Evolutionary conservation across 169 alveolate genomes (phyloP), one percentile per base, ranked within the genome.

Genomic region (Pseudocohnilembus persalinus): DNA sequence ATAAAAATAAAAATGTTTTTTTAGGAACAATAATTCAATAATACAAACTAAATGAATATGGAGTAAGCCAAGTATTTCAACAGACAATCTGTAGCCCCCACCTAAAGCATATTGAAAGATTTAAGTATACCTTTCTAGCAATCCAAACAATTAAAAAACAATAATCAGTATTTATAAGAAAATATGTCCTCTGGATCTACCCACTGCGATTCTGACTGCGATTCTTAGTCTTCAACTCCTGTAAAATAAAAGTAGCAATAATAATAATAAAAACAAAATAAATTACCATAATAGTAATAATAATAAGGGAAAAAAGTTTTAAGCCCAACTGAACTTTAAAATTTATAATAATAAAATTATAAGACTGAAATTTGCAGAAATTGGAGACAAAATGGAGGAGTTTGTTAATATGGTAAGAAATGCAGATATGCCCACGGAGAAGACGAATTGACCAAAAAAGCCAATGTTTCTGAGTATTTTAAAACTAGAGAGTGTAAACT

Each of bases 341-440:
- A 77, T 24, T 80, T 77, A 0, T 90, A 93, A 64, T 90, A 90
- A 72, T 90, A 92, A 26, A 94, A 94, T 75, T 93, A 92, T 78
- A 94, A 94, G 81, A 94, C 96, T 6, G 97, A 94, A 88, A 72
- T 93, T 77, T 95, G 97, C 76, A 92, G 93, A 85, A 95, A 92
- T 83, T 95, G 88, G 83, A 84, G 85, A 76, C 93, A 92, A 82
- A 87, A 87, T 27, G 93, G 93, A n/a, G n/a, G n/a, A 1, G 34
- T 72, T 29, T 96, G 98, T 89, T 83, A 88, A 26, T 96, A 94
- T 74, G 96, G 96, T 30, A 83, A 76, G 34, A 93, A 93, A 84
- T 94, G 97, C 83, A 86, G 86, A 30, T 94, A 92, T 78, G 97
- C 97, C n/a, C 97, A 94, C 86, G 97, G 97, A 29, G 32, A 77